Evolutionary conservation across 208 protist species (phyloP).

Genomic region (Porcisia hertigi): DNA sequence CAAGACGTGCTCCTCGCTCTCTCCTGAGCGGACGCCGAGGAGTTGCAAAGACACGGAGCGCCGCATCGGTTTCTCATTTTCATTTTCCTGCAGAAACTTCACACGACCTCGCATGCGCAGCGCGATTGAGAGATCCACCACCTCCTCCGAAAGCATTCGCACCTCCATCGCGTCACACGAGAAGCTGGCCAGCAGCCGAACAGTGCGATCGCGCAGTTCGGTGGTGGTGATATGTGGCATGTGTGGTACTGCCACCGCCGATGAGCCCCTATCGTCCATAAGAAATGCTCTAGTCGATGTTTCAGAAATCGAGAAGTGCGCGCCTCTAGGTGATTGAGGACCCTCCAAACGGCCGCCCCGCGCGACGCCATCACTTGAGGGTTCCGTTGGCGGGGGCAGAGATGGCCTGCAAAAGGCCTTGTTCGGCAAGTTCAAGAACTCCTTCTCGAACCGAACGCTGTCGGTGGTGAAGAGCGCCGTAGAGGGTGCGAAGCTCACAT

Average conservation of each 20-base stretch:
- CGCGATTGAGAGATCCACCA: slow-evolving; percentile 54
- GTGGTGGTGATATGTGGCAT: slow-evolving; percentile 7
- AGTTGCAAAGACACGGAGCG: slow-evolving; percentile 49
- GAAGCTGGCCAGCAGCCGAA: slow-evolving; percentile 41
- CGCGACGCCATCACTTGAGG: neutral
- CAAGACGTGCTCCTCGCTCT: slow-evolving; percentile 60
- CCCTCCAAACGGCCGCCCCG: neutral
- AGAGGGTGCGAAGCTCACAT: slow-evolving; percentile 73
- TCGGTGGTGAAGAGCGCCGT: slow-evolving; percentile 59
- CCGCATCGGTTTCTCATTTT: slow-evolving; percentile 44
- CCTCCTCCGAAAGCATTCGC: slow-evolving; percentile 71
- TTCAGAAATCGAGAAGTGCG: slow-evolving; percentile 3
- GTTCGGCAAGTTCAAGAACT: slow-evolving; percentile 44
- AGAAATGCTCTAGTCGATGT: slow-evolving; percentile 8
- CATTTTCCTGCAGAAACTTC: slow-evolving; percentile 46
- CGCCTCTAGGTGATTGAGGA: slow-evolving; percentile 15
- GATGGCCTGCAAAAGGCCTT: slow-evolving; percentile 24
- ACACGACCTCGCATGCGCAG: slow-evolving; percentile 46
- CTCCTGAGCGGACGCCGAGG: slow-evolving; percentile 54
- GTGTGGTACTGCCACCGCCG: neutral
- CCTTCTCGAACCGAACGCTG: slow-evolving; percentile 67
- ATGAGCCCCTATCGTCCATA: neutral
- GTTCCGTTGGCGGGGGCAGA: slow-evolving; percentile 10
- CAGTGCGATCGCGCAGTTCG: slow-evolving; percentile 29
- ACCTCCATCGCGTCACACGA: slow-evolving; percentile 42